A percentile compares a stretch with the other conserved stretches of the same genome.
phyloP scores from a whole-genome alignment of 129 eudicot species.

The Heracleum sosnowskyi region DNA sequence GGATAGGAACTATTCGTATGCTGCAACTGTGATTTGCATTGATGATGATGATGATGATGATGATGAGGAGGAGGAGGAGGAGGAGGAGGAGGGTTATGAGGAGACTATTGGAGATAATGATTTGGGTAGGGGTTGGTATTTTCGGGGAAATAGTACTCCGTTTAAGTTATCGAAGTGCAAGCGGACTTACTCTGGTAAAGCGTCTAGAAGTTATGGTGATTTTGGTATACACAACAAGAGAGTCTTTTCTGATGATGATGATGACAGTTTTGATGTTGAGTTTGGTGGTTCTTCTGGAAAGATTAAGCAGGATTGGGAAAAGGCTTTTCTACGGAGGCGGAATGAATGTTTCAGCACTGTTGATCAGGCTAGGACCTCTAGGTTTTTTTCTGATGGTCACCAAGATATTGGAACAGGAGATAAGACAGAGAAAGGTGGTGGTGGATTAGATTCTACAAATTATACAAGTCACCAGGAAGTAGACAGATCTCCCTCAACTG shows the following conservation, averaged over 20 bases:
- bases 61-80: too few relatives aligned
- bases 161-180: slow-evolving; percentile 58
- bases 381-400: slow-evolving; percentile 4
- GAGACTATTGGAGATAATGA: slow-evolving; percentile 20
- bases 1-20: slow-evolving; percentile 21
- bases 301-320: slow-evolving; percentile 74
- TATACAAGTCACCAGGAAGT: not conserved
- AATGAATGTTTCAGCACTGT: slow-evolving; percentile 18
- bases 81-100: slow-evolving; percentile 25
- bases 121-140: slow-evolving; percentile 18
- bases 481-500: not conserved
- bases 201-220: slow-evolving; percentile 28
- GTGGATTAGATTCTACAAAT: not conserved
- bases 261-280: slow-evolving; percentile 37
- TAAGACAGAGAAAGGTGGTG: not conserved
- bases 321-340: slow-evolving; percentile 51
- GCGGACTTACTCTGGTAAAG: slow-evolving; percentile 54
- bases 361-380: slow-evolving; percentile 15
- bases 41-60: slow-evolving; percentile 52
- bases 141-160: slow-evolving; percentile 31
- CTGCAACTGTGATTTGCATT: slow-evolving; percentile 43
- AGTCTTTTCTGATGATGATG: slow-evolving; percentile 34
- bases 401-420: slow-evolving; percentile 15
- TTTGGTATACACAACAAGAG: slow-evolving; percentile 27
- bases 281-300: slow-evolving; percentile 53